Evolutionary conservation across 2,329 filamentous ascomycete species (phyloP).

Genomic region (Cladosporium sp.): DNA sequence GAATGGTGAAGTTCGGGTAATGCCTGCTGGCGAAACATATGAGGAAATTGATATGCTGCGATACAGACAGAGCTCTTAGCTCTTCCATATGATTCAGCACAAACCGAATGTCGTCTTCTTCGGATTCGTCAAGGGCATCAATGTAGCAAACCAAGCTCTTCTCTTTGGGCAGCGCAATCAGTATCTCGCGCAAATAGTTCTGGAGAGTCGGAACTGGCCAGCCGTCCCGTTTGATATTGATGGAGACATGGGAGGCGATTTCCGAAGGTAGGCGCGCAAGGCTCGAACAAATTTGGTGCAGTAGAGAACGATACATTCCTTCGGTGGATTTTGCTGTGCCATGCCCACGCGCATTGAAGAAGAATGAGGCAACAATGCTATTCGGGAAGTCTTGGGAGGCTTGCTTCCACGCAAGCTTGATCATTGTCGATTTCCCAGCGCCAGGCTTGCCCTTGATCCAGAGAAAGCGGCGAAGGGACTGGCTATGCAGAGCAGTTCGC

Average conservation of each 20-base stretch:
- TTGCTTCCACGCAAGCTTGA: neutral
- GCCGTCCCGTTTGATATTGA: conserved; percentile 21
- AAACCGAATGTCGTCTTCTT: neutral
- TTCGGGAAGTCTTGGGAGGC: neutral
- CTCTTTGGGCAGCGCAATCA: neutral
- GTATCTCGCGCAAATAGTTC: neutral
- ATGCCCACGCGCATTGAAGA: conserved; percentile 1
- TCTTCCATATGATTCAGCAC: neutral
- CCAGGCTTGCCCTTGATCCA: conserved; percentile 12
- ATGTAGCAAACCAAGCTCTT: neutral
- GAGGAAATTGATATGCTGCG: neutral
- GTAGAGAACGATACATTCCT: conserved; percentile 8
- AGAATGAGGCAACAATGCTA: neutral
- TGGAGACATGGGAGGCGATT: conserved; percentile 1
- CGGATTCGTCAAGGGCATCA: conserved; percentile 10
- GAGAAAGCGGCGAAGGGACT: neutral
- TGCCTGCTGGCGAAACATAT: conserved; percentile 7
- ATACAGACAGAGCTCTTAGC: neutral
- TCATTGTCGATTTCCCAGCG: conserved; percentile 1
- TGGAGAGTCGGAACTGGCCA: neutral
- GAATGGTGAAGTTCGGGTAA: conserved; percentile 2
- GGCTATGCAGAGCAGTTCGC: neutral
- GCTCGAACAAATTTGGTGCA: neutral
- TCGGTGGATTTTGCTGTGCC: neutral
- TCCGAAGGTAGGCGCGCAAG: neutral